Percentiles rank a stretch among this genome's conserved stretches.
Evolutionary conservation across 768 basidiomycete species (phyloP).

Genomic region (Hygrocybe coccinea): DNA sequence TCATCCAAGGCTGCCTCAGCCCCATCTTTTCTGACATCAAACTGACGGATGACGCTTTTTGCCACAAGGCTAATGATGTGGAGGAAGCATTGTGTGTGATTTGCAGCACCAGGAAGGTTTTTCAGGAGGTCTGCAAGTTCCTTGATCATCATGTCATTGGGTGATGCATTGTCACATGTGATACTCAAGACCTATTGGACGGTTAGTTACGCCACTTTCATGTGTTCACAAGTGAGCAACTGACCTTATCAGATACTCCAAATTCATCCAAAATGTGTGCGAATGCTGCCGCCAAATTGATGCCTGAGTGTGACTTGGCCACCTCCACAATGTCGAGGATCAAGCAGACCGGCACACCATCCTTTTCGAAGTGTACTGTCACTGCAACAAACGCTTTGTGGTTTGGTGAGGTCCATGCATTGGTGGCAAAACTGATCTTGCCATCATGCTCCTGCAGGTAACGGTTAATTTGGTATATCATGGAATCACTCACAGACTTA

Average conservation of each 20-base stretch:
- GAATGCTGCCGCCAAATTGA: slow-evolving; percentile 33
- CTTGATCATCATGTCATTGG: slow-evolving; percentile 33
- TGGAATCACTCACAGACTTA: slow-evolving; percentile 6
- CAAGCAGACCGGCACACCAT: slow-evolving; percentile 24
- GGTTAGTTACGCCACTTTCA: background rate
- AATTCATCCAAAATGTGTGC: slow-evolving; percentile 31
- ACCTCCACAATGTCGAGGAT: slow-evolving; percentile 39
- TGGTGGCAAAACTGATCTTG: slow-evolving; percentile 23
- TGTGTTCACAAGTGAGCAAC: slow-evolving; percentile 9
- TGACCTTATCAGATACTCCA: slow-evolving; percentile 32
- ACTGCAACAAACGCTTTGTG: slow-evolving; percentile 10
- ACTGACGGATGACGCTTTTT: slow-evolving; percentile 28
- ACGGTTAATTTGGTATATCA: background rate
- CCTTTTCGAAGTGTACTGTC: slow-evolving; percentile 29
- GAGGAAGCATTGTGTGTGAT: slow-evolving; percentile 32
- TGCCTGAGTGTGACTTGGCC: slow-evolving; percentile 30
- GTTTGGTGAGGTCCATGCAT: slow-evolving; percentile 15
- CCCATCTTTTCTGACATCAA: slow-evolving; percentile 25
- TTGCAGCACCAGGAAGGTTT: slow-evolving; percentile 19
- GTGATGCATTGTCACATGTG: slow-evolving; percentile 34
- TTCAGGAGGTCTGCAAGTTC: slow-evolving; percentile 21
- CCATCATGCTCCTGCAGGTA: slow-evolving; percentile 26
- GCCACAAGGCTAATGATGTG: slow-evolving; percentile 39
- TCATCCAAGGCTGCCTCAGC: background rate
- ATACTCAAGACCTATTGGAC: slow-evolving; percentile 27